Evolutionary conservation across 2,329 filamentous ascomycete species (phyloP).

Genomic region (Aureobasidium pullulans): DNA sequence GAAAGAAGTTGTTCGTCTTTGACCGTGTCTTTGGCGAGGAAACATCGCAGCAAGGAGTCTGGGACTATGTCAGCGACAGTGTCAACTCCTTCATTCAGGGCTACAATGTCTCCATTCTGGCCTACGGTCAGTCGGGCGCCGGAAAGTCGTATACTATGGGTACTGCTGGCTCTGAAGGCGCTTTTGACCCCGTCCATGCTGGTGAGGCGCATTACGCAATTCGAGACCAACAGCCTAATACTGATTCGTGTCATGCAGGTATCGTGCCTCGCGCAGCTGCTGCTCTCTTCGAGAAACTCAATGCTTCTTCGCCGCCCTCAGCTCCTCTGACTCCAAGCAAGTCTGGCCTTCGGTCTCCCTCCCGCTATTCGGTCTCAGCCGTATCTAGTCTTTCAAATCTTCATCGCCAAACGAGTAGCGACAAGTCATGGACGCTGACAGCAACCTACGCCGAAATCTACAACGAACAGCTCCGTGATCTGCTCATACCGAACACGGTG

Average conservation of each 20-base stretch:
- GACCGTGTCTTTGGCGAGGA: slow-evolving; percentile 88
- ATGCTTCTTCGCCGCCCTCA: slow-evolving; percentile 53
- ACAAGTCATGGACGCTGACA: slow-evolving; percentile 83
- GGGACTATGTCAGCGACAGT: slow-evolving; percentile 89
- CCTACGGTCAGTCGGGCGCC: slow-evolving; percentile 94
- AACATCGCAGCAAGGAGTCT: slow-evolving; percentile 78
- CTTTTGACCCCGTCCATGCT: slow-evolving; percentile 24
- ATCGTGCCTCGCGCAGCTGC: slow-evolving; percentile 90
- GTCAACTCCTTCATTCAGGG: slow-evolving; percentile 86
- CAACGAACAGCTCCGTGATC: slow-evolving; percentile 89
- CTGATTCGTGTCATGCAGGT: slow-evolving; percentile 46
- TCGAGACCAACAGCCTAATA: not conserved
- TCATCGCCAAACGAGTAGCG: slow-evolving; percentile 38
- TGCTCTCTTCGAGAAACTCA: slow-evolving; percentile 79
- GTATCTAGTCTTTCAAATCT: slow-evolving; percentile 38
- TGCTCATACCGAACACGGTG: slow-evolving; percentile 70
- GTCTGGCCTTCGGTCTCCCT: slow-evolving; percentile 72
- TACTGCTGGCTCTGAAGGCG: slow-evolving; percentile 73
- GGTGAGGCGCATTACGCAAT: not conserved
- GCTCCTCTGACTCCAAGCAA: slow-evolving; percentile 12
- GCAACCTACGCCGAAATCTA: slow-evolving; percentile 79
- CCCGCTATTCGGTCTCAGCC: slow-evolving; percentile 62
- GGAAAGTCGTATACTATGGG: slow-evolving; percentile 99
- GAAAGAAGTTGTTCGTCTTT: slow-evolving; percentile 92
- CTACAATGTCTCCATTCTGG: slow-evolving; percentile 96